phyloP scores from a whole-genome alignment of 768 basidiomycete genomes.

The Sporobolomyces pararoseus region DNA sequence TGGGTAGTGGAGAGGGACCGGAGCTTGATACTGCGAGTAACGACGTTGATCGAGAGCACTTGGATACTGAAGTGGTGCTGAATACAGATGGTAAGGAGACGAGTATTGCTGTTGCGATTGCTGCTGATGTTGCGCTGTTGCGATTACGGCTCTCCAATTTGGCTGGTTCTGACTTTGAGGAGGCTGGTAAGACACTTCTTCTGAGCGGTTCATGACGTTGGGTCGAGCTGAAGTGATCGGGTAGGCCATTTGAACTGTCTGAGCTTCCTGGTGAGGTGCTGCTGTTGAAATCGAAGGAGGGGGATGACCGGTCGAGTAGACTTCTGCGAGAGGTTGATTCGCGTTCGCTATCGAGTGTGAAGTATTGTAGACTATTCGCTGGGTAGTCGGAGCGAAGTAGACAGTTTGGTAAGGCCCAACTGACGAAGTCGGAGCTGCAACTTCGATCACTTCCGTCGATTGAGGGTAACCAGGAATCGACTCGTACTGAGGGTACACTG shows the following conservation, averaged over 20 bases:
- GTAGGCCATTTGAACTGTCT: neutral
- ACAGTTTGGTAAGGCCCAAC: constrained; percentile 7
- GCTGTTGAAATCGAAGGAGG: too few relatives aligned
- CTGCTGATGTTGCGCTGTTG: neutral
- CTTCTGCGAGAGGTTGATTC: neutral
- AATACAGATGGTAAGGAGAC: neutral
- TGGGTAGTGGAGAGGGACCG: neutral
- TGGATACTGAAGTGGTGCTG: neutral
- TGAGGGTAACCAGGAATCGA: neutral
- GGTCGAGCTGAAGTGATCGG: constrained; percentile 22
- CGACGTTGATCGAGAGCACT: neutral
- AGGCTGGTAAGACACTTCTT: neutral
- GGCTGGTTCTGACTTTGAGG: neutral
- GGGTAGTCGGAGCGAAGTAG: constrained; percentile 4
- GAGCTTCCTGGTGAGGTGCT: neutral
- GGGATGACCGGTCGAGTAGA: neutral
- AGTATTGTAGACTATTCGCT: neutral
- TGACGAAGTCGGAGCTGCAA: neutral
- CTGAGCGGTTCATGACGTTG: neutral
- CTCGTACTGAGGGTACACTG: neutral
- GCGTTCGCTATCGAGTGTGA: too few relatives aligned
- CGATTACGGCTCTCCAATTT: neutral
- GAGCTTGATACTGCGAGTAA: neutral
- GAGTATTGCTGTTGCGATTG: neutral
- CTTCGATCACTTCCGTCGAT: too few relatives aligned